A percentile compares a stretch with the other conserved stretches of the same genome.
phyloP scores from a whole-genome alignment of 2,329 filamentous ascomycete species.

The Biscogniauxia mediterranea region DNA sequence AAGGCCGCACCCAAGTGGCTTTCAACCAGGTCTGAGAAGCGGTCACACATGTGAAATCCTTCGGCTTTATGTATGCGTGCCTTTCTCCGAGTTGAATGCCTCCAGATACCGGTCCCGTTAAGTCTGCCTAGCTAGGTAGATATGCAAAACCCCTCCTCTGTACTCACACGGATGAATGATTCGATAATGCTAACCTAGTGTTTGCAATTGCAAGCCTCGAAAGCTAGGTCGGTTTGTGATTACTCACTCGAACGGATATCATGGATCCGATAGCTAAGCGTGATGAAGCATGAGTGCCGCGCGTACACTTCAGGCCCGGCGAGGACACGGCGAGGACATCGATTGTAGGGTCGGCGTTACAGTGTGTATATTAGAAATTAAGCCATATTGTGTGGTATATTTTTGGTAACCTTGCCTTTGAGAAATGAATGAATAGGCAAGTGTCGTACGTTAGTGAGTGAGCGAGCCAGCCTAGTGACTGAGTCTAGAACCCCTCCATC shows the following conservation, averaged over 20 bases:
- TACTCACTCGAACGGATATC: background rate
- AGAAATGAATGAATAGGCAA: no score
- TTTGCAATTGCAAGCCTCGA: background rate
- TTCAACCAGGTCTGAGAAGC: background rate
- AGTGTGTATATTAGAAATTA: background rate
- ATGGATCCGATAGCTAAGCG: background rate
- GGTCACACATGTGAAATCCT: background rate
- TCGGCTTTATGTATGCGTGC: background rate
- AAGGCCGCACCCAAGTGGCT: background rate
- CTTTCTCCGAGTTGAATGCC: background rate
- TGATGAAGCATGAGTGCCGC: background rate
- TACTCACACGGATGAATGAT: background rate
- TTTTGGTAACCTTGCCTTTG: no score
- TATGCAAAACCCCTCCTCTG: background rate
- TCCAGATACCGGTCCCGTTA: background rate
- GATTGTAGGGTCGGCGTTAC: background rate
- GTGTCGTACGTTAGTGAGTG: no score
- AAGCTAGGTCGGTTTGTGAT: background rate
- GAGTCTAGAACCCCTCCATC: no score
- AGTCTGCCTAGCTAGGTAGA: background rate
- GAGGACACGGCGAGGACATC: no score
- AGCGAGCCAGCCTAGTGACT: no score
- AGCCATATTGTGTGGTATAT: background rate
- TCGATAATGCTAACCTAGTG: background rate
- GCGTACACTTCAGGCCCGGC: background rate